Evolutionary conservation across 345 rosid genomes (phyloP).

Genomic region (Psidium guajava): DNA sequence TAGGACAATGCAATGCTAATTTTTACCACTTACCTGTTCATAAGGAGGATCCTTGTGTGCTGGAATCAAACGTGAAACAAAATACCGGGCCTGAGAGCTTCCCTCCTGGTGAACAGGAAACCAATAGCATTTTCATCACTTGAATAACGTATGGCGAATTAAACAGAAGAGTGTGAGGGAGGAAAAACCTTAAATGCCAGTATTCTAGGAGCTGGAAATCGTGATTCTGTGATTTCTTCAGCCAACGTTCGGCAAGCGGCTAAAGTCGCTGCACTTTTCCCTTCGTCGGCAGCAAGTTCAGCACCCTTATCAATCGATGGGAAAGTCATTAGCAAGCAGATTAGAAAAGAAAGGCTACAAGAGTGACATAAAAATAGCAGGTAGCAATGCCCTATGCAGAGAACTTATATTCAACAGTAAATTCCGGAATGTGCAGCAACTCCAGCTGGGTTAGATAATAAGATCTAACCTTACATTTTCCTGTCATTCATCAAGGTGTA

Average conservation of each 20-base stretch:
- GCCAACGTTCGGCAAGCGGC: constrained; percentile 97
- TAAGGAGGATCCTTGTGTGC: constrained; percentile 99
- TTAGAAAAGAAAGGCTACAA: background rate
- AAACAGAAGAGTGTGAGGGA: background rate
- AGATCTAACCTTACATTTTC: background rate
- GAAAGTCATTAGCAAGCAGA: background rate
- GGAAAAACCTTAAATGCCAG: constrained; percentile 80
- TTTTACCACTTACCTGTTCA: constrained; percentile 51
- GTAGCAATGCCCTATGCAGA: background rate
- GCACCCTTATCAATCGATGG: constrained; percentile 52
- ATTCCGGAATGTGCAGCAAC: background rate
- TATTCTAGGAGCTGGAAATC: constrained; percentile 95
- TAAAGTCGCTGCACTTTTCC: constrained; percentile 77
- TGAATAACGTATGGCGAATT: background rate
- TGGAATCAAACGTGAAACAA: constrained; percentile 84
- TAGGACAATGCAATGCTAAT: background rate
- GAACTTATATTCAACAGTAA: background rate
- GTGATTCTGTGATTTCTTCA: constrained; percentile 83
- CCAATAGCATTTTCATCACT: background rate
- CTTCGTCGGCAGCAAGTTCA: constrained; percentile 81
- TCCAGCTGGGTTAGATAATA: background rate
- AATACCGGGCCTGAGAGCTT: constrained; percentile 91
- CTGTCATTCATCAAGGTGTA: background rate
- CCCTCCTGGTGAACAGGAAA: constrained; percentile 56
- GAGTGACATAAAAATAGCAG: background rate